Evolutionary conservation across 208 protist genomes (phyloP), one percentile per base, ranked within the genome.

Genomic region (Trypanosoma cruzi): DNA sequence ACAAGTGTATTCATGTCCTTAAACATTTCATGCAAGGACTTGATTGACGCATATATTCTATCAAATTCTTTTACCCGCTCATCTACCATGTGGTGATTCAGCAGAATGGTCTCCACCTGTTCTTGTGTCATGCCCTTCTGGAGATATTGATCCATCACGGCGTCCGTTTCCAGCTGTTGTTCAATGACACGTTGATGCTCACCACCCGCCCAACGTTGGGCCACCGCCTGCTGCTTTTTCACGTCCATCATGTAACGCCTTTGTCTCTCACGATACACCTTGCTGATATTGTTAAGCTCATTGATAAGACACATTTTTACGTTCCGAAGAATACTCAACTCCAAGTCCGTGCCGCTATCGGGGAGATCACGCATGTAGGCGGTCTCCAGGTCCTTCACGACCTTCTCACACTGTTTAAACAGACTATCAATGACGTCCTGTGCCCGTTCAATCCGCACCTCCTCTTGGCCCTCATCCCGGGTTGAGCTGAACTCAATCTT

Each of bases 21-120:
- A 75, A 98, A 98, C 91, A 97, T 98, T 46, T 97, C 92, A 59
- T 97, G 93, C 42, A 98, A 80, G 0, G 95, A 95, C 58, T 95
- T 97, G 73, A 98, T 97, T 44, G 91, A 97, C 53, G 75, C 87
- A 68, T 95, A 94, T 63, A 98, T 98, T 31, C 88, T 79, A 63
- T 97, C 85, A 62, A 98, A 95, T 66, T 98, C 94, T 58, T 94
- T 95, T 26, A 97, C 90, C 0, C 95, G 88, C 58, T 98, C 92
- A 69, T 92, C 81, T 0, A 93, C 92, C 82, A 95, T 89, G 44
- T 96, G 85, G 68, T 96, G 85, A 58, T 95, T 97, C 32, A 97
- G 77, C 68, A 93, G 84, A 71, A 98, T 94, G 5, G 86, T 94
- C 60, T 97, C 92, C 40, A 97, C 89, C 76, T 98, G 94, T 31